Evolutionary conservation across 2,329 filamentous ascomycete species (phyloP).

Genomic region (Sarocladium oryzae): DNA sequence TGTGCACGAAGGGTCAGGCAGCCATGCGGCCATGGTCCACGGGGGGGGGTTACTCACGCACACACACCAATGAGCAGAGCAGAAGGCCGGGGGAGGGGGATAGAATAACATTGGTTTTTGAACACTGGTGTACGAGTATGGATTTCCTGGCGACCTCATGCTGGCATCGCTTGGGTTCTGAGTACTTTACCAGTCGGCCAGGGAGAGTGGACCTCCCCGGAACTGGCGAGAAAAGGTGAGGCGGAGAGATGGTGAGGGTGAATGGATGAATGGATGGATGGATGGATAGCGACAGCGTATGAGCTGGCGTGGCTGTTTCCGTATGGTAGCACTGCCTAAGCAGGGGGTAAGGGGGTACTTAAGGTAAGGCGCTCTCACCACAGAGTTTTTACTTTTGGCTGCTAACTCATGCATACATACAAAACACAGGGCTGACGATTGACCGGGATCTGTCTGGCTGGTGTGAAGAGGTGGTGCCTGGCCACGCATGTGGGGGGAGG

Average conservation of each 20-base stretch:
- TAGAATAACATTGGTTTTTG: no score
- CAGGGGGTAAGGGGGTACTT: not conserved
- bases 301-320: no score
- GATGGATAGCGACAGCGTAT: not conserved
- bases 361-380: no score
- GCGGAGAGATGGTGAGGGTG: not conserved
- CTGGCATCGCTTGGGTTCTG: not conserved
- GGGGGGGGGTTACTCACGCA: not conserved
- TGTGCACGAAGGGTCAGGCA: slow-evolving; percentile 1
- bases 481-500: not conserved
- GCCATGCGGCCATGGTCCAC: slow-evolving; percentile 7
- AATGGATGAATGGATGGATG: not conserved
- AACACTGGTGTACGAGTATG: no score
- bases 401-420: no score
- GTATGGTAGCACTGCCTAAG: not conserved
- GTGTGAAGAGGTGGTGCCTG: not conserved
- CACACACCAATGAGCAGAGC: no score
- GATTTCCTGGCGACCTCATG: not conserved
- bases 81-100: no score
- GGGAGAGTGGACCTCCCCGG: no score
- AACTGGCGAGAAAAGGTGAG: not conserved
- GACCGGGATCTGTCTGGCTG: not conserved
- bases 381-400: no score
- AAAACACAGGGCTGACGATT: not conserved
- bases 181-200: not conserved